Evolutionary conservation across 805 yeast genomes (phyloP), one percentile per base, ranked within the genome.

Genomic region (Candida peoriensis): DNA sequence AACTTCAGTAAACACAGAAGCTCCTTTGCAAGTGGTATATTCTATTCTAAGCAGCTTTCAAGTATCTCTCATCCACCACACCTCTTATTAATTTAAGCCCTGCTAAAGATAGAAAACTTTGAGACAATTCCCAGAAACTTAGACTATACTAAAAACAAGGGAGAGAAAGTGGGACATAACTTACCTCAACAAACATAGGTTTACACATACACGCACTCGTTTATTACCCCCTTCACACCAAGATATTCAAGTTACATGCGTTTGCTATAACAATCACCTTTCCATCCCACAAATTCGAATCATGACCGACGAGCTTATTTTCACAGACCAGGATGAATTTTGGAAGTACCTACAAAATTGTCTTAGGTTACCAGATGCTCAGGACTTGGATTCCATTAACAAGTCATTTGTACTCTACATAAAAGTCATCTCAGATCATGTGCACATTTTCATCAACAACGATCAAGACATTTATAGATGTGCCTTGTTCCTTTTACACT

Each of bases 391-490:
- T 4, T 27, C 32, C 2, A 50, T 47, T 17, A 54, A 54, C 37
- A 20, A 38, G 13, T 34, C 33, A 8, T 43, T 54, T 13, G 53
- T 49, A 4, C 30, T 38, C 2, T 54, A 41, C 29, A 12, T 52
- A 13, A 50, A 52, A 20, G 32, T 45, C 1, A 52, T 51, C 2
- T 41, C 55, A 7, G 49, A 52, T 16, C 52, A 53, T 34, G 30
- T 50, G 11, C 39, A 43, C 6, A 47, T 50, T 25, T 48, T 42
- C 24, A 34, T 53, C 15, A 44, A 41, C 15, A 37, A 43, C 6
- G 58, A 54, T 34, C 52, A 50, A 23, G 68, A 61, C 31, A 34
- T 64, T 16, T 64, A 63, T 34, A 52, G 63, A 16, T 51, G 64
- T 40, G 65, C 60, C 2, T 39, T 61, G 11, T 43, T 50, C 12